phyloP scores from a whole-genome alignment of 768 basidiomycete genomes.

The Epithele typhae region DNA sequence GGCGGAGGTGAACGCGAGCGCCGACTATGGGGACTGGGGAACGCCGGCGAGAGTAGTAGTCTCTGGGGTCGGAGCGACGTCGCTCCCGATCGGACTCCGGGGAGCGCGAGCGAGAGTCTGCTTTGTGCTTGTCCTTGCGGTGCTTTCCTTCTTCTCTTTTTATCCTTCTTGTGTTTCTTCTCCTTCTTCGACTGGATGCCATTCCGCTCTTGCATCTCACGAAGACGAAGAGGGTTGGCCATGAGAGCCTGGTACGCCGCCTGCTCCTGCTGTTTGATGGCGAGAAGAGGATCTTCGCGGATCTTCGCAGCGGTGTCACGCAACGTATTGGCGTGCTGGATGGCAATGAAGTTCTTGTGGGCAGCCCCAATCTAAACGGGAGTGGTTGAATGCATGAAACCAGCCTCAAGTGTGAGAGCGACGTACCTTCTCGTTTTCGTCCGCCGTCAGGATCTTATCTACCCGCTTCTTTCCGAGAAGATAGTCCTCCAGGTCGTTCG shows the following conservation, averaged over 20 bases:
- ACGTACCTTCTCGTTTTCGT: constrained; percentile 86
- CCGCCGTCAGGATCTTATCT: constrained; percentile 89
- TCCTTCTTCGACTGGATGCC: constrained; percentile 81
- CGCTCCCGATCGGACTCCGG: constrained; percentile 29
- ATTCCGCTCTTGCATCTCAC: constrained; percentile 74
- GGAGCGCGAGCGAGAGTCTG: constrained; percentile 19
- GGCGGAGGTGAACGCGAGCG: constrained; percentile 42
- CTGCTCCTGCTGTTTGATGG: constrained; percentile 97
- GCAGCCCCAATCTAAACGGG: constrained; percentile 66
- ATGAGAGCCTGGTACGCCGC: constrained; percentile 83
- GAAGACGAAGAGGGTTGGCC: constrained; percentile 80
- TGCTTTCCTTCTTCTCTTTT: constrained; percentile 40
- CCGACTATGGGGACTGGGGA: constrained; percentile 44
- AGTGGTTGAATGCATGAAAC: neutral
- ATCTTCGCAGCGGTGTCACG: constrained; percentile 92
- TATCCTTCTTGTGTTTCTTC: constrained; percentile 60
- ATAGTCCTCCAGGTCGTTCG: constrained; percentile 95
- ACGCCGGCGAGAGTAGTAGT: constrained; percentile 28
- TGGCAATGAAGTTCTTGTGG: constrained; percentile 90
- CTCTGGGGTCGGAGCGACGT: constrained; percentile 29
- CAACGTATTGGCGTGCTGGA: constrained; percentile 87
- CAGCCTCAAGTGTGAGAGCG: neutral
- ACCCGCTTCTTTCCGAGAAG: constrained; percentile 96
- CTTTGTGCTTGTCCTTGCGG: constrained; percentile 23
- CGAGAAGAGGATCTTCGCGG: constrained; percentile 94